These are phyloP conservation scores for Umbelopsis isabellina DNA, from an alignment of 192 early-diverging fungal species.

Conservation along the genomic window DNA sequence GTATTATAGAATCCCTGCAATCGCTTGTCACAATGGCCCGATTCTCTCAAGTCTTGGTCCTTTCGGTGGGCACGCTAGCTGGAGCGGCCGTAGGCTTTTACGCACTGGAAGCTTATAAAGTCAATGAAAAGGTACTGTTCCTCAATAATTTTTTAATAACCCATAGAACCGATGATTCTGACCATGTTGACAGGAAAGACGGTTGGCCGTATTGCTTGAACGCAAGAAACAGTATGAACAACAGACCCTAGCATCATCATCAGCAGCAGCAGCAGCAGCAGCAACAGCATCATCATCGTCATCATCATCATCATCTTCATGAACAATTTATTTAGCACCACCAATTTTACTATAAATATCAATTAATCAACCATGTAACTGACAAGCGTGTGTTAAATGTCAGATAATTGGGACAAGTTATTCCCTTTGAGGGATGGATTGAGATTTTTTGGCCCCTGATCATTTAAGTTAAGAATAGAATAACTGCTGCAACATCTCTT, in stretches of 20 bases:
- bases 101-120: constrained; percentile 41
- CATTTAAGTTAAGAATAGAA: constrained; percentile 22
- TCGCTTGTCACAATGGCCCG: constrained; percentile 24
- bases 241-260: neutral
- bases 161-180: neutral
- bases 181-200: constrained; percentile 27
- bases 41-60: constrained; percentile 31
- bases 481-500: neutral
- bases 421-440: constrained; percentile 15
- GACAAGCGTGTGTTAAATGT: neutral
- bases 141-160: neutral
- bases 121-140: constrained; percentile 34
- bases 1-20: neutral
- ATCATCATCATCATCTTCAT: neutral
- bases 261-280: too few relatives aligned
- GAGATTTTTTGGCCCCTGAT: constrained; percentile 5
- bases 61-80: constrained; percentile 40
- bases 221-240: constrained; percentile 10
- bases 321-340: neutral
- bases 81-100: constrained; percentile 46
- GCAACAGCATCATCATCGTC: neutral
- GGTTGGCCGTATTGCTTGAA: constrained; percentile 32
- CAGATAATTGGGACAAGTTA: constrained; percentile 8
- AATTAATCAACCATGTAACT: neutral
- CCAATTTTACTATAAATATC: constrained; percentile 1